Evolutionary conservation across 1,284 basidiomycete species (phyloP), one percentile per base, ranked within the genome.

Genomic region (Naganishia liquefaciens): DNA sequence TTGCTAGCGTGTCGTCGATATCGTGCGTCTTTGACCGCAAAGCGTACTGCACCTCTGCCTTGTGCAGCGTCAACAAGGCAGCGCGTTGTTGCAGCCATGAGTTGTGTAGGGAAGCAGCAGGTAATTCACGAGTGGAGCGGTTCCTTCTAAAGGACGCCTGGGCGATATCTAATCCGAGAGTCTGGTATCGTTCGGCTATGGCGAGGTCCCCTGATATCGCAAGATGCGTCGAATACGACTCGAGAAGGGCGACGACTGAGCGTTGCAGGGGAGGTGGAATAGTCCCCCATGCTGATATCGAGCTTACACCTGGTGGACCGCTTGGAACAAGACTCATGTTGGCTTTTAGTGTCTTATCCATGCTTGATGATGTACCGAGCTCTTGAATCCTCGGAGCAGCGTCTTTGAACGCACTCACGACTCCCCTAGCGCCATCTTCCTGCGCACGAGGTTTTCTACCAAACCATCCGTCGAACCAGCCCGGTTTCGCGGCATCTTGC

Each of bases 141-240:
- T 46, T 86, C 84, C 64, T 80, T 78, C 71, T 90, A 83, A 72
- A 89, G 69, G 87, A 84, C 42, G 88, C 95, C 91, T 68, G 95
- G 84, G 71, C 94, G 84, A 71, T n/a, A 25, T 46, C 52, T 7
- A 96, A 86, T 23, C 94, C 91, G 51, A 82, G 82, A 69, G 83
- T 80, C 70, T 88, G 89, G 76, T 95, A 86, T 76, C 92, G 88
- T 86, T 91, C 92, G 30, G 95, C 93, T 66, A 93, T 80, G 50
- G 91, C 81, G 54, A 97, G 84, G 7, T 91, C 90, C 6, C 85
- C 87, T 0, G 84, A 80, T 17, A 83, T 85, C 11, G 90, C 87
- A 70, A 88, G 86, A 71, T 83, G 83, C 1, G 88, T 86, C 19
- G 89, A 90, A 37, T 88, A 76, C 10, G 89, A 88, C 7, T 88